Base-by-base conservation (phyloP, 2,329 filamentous ascomycete species). In the Ceratocystiopsis brevicomis region DNA sequence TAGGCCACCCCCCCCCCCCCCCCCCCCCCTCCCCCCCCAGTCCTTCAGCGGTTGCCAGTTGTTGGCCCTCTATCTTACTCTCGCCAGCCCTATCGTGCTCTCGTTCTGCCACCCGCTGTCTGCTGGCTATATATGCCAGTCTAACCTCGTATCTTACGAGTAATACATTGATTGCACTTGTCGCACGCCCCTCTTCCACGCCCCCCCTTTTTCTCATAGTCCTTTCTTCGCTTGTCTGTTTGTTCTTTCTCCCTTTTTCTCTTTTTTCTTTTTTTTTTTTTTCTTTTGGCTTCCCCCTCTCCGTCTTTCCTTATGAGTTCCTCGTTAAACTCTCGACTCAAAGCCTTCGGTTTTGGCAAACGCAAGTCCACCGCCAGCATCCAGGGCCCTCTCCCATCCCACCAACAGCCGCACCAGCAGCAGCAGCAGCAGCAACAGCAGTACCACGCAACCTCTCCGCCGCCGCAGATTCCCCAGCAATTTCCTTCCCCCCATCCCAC, bases 281-380 rank as follows among this genome's bases (percentile, higher is more conserved):
- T 34, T 11, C 6, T 13, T 8, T 15, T 15, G 4, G 6, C 33
- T 34, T 6, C 5, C 33, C 33, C 50, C 52, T 51, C 52, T 46
- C 41, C 44, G 49, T 43, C 40, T 45, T 49, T 53, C 60, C 59
- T 60, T 57, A 81, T 81, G 77, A 81, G 74, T 70, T 81, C 25
- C 25, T 30, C 76, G 71, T 73, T 81, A 74, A 82, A 82, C 68
- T 73, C 74, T 60, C 76, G 79, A 62, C 75, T 83, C 61, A 81
- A 82, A 69, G 73, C 73, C 69, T 71, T 84, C 66, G 78, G 80
- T 64, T 80, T 82, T 68, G 78, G 78, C 65, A 82, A 81, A 73
- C 77, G 80, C 63, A 81, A 76, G 68, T 78, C 77, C 56, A 68
- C 67, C 56, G 67, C 68, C 58, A 73, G 67, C 61, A 71, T 71